Percentiles rank a stretch among this genome's conserved stretches.
Conservation (phyloP, 2,329 filamentous ascomycete species). For the Monosporascus sp. region DNA sequence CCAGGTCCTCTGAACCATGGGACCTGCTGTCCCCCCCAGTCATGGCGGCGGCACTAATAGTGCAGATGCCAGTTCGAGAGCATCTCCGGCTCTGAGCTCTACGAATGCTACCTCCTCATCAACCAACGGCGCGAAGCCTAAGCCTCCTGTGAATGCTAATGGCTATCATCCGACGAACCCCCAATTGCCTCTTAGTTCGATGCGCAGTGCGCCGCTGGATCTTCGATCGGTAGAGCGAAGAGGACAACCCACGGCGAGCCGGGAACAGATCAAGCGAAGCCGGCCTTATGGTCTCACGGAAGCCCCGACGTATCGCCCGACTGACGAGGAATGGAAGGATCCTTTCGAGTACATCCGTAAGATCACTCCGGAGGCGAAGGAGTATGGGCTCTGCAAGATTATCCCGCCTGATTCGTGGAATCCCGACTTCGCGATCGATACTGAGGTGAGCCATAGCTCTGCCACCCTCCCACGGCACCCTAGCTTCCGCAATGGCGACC, state of each 20-base stretch:
- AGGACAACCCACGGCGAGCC: conserved; percentile 71
- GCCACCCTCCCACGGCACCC: not conserved
- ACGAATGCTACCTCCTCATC: conserved; percentile 27
- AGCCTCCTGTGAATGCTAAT: conserved; percentile 49
- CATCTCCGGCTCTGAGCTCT: conserved; percentile 42
- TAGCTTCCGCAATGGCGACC: not conserved
- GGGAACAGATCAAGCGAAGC: conserved; percentile 70
- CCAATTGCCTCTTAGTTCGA: conserved; percentile 48
- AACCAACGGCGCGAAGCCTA: conserved; percentile 36
- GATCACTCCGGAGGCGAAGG: conserved; percentile 77
- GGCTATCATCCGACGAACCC: conserved; percentile 47
- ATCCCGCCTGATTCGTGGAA: conserved; percentile 93
- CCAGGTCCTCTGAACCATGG: conserved; percentile 27
- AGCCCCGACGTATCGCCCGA: conserved; percentile 85
- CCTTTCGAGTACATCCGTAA: conserved; percentile 91
- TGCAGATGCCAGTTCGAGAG: conserved; percentile 46
- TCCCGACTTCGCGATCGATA: conserved; percentile 92
- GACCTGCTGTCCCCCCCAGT: conserved; percentile 34
- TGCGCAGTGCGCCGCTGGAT: conserved; percentile 64
- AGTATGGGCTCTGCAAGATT: conserved; percentile 93
- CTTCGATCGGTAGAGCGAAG: conserved; percentile 86
- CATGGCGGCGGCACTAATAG: conserved; percentile 35
- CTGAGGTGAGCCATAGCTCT: conserved; percentile 61
- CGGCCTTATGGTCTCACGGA: conserved; percentile 82
- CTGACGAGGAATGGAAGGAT: conserved; percentile 90